These are phyloP conservation scores for Geranomyces michiganensis DNA, from an alignment of 192 early-diverging fungal species.

Conservation along the genomic window DNA sequence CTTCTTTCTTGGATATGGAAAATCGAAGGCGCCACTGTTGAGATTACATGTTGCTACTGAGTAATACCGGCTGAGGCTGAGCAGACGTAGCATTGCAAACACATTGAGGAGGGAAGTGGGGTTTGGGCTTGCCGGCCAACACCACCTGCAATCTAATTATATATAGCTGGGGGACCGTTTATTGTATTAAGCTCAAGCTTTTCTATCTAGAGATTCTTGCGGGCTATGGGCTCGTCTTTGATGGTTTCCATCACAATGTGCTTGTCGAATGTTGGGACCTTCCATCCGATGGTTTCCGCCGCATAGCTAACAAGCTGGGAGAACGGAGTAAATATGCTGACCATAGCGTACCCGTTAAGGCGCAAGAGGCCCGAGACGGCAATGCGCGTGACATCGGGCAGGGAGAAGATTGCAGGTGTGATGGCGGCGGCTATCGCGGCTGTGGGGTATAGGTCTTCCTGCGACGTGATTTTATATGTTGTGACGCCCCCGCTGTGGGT, in stretches of 20 bases:
- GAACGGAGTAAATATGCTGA: neutral
- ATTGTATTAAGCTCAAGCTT: no score
- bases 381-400: neutral
- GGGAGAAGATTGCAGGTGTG: slow-evolving; percentile 15
- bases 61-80: no score
- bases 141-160: no score
- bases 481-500: neutral
- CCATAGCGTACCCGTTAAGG: neutral
- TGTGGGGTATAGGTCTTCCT: slow-evolving; percentile 24
- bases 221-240: neutral
- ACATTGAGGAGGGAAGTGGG: no score
- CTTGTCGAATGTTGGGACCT: neutral
- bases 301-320: neutral
- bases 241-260: slow-evolving; percentile 3
- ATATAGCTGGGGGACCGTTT: no score
- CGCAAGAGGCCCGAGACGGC: neutral
- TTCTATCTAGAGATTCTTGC: no score
- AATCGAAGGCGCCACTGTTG: no score
- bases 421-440: slow-evolving; percentile 9
- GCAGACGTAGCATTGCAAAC: no score
- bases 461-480: neutral
- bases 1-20: no score
- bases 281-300: slow-evolving; percentile 1
- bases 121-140: no score
- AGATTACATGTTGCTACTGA: no score